phyloP scores from a whole-genome alignment of 176 grass and related monocot species.

The Hyparrhenia diplandra region DNA sequence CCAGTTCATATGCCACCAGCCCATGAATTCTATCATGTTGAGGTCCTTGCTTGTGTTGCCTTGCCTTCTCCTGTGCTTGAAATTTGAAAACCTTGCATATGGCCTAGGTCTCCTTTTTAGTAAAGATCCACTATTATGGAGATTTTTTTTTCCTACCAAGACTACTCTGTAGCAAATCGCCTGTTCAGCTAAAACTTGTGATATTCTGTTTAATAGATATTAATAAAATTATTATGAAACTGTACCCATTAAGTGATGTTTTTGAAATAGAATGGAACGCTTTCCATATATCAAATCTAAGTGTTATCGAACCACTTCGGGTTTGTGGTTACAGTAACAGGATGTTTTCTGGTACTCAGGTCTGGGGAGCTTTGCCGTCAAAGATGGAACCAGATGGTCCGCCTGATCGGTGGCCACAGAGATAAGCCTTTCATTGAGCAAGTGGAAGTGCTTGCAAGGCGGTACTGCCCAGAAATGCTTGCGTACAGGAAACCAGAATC shows the following conservation, averaged over 20 bases:
- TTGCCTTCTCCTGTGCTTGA: no score
- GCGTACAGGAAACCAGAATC: constrained; percentile 41
- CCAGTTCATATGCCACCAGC: not conserved
- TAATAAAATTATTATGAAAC: not conserved
- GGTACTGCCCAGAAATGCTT: constrained; percentile 66
- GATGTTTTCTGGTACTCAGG: constrained; percentile 24
- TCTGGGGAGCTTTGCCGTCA: constrained; percentile 58
- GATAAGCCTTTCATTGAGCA: constrained; percentile 75
- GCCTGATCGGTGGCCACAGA: constrained; percentile 42
- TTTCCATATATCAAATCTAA: not conserved
- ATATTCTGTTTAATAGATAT: not conserved
- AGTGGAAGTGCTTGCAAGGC: constrained; percentile 51
- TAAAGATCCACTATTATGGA: no score
- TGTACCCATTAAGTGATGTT: not conserved
- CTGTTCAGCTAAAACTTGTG: not conserved
- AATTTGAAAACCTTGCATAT: no score
- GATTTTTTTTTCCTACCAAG: no score
- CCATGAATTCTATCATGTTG: not conserved
- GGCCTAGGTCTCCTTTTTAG: no score
- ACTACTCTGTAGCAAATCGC: not conserved
- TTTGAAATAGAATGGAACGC: not conserved
- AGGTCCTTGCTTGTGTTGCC: not conserved
- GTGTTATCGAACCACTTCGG: not conserved
- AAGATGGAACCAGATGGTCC: constrained; percentile 76
- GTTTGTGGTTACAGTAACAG: not conserved